phyloP scores from a whole-genome alignment of 768 basidiomycete genomes.

The Pulveroboletus sp. region DNA sequence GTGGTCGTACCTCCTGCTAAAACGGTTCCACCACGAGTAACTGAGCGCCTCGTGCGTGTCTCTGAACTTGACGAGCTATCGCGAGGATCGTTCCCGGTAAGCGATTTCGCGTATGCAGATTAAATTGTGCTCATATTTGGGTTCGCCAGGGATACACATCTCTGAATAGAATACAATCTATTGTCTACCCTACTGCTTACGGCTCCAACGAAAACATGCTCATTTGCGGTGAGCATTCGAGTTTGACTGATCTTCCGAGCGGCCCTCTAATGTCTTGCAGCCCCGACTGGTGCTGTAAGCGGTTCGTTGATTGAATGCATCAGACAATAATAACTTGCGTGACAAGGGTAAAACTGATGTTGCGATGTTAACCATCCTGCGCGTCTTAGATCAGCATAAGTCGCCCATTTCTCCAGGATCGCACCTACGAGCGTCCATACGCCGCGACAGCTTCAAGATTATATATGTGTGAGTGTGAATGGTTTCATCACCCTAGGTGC shows the following conservation, averaged over 20 bases:
- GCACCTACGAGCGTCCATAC: slow-evolving; percentile 48
- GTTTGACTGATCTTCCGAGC: background rate
- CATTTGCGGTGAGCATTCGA: slow-evolving; percentile 39
- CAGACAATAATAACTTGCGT: slow-evolving; percentile 3
- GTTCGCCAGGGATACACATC: slow-evolving; percentile 68
- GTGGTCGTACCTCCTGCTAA: slow-evolving; percentile 83
- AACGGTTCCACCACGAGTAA: slow-evolving; percentile 63
- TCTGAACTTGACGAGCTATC: slow-evolving; percentile 72
- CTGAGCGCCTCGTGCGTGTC: slow-evolving; percentile 70
- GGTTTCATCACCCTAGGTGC: background rate
- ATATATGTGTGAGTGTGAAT: slow-evolving; percentile 78
- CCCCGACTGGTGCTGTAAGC: slow-evolving; percentile 95
- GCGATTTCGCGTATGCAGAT: slow-evolving; percentile 14
- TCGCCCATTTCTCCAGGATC: slow-evolving; percentile 25
- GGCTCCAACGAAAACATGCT: slow-evolving; percentile 96
- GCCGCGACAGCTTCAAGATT: slow-evolving; percentile 81
- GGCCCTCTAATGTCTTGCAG: slow-evolving; percentile 36
- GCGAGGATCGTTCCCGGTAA: slow-evolving; percentile 79
- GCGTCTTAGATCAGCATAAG: slow-evolving; percentile 75
- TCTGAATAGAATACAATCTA: slow-evolving; percentile 92
- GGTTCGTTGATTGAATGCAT: background rate
- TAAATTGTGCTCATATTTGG: background rate
- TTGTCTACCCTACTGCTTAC: slow-evolving; percentile 91
- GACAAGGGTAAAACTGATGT: slow-evolving; percentile 97
- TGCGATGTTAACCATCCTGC: slow-evolving; percentile 89